phyloP scores from a whole-genome alignment of 2,329 filamentous ascomycete species.

The Aspergillus ochraceoroseus region DNA sequence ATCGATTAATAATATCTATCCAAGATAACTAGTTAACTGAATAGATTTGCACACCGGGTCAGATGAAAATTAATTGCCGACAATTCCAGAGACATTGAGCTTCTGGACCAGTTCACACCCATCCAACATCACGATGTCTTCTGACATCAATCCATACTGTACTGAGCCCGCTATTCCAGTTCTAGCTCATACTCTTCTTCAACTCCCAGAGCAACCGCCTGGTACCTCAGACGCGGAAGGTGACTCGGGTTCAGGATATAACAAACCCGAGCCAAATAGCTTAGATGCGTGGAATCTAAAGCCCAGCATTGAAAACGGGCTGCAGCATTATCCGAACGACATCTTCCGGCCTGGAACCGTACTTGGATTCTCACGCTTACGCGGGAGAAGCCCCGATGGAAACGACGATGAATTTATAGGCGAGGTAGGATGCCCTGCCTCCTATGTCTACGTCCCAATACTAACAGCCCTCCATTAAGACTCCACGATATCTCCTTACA shows the following conservation, averaged over 20 bases:
- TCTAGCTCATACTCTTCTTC: constrained; percentile 31
- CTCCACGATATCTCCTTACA: constrained; percentile 31
- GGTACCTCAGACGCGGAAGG: not conserved
- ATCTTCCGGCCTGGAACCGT: constrained; percentile 31
- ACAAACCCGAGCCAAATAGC: not conserved
- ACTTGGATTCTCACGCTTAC: constrained; percentile 33
- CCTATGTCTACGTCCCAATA: not conserved
- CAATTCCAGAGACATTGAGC: no score
- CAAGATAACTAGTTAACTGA: no score
- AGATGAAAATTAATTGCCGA: no score
- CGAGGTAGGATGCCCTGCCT: constrained; percentile 26
- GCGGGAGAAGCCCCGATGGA: constrained; percentile 20
- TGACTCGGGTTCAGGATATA: not conserved
- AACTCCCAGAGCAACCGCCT: not conserved
- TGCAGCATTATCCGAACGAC: constrained; percentile 10
- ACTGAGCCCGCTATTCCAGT: constrained; percentile 30
- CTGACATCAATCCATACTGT: constrained; percentile 22
- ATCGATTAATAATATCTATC: no score
- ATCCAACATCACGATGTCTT: not conserved
- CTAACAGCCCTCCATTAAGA: constrained; percentile 16
- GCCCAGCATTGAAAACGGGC: constrained; percentile 22
- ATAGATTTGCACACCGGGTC: no score
- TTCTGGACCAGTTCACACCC: no score
- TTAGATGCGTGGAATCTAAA: constrained; percentile 26
- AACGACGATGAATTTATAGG: constrained; percentile 29